A percentile compares a stretch with the other conserved stretches of the same genome.
Conservation (phyloP, 352 stramenopile genomes). For the Thalassiosira gravida region DNA sequence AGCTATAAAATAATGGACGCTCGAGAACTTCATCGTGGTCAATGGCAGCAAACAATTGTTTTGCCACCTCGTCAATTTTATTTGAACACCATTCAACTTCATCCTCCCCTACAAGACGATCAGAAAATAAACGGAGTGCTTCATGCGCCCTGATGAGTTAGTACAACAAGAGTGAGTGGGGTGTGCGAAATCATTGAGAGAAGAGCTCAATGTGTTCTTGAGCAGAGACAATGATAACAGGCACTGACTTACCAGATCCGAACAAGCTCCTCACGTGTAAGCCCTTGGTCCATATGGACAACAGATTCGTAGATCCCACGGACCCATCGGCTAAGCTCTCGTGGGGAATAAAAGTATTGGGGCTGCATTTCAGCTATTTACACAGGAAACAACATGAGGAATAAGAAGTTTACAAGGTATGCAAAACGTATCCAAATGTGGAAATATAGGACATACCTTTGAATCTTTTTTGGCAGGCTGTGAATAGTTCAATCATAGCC, state of each 20-base stretch:
- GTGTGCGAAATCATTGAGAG: too few species aligned
- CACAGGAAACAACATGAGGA: neutral
- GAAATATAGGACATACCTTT: conserved; percentile 23
- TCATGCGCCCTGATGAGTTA: conserved; percentile 93
- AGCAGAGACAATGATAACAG: too few species aligned
- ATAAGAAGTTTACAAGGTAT: neutral
- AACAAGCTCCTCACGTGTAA: conserved; percentile 94
- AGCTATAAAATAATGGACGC: conserved; percentile 94
- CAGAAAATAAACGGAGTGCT: conserved; percentile 97
- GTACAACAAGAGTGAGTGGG: too few species aligned
- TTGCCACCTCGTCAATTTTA: conserved; percentile 88
- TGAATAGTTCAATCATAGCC: conserved; percentile 99
- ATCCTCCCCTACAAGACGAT: conserved; percentile 95
- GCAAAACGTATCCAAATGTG: neutral
- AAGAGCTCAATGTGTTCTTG: too few species aligned
- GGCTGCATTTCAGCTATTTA: conserved; percentile 71
- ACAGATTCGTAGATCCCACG: conserved; percentile 98
- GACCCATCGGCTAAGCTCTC: conserved; percentile 98
- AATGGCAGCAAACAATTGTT: conserved; percentile 81
- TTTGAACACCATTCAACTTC: conserved; percentile 96
- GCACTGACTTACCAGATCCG: conserved; percentile 88
- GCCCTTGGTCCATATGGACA: conserved; percentile 92
- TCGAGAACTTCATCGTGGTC: conserved; percentile 87
- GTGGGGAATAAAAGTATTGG: conserved; percentile 99
- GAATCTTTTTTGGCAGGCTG: conserved; percentile 95